phyloP scores from a whole-genome alignment of 129 eudicot genomes.

The Artemisia tridentata region DNA sequence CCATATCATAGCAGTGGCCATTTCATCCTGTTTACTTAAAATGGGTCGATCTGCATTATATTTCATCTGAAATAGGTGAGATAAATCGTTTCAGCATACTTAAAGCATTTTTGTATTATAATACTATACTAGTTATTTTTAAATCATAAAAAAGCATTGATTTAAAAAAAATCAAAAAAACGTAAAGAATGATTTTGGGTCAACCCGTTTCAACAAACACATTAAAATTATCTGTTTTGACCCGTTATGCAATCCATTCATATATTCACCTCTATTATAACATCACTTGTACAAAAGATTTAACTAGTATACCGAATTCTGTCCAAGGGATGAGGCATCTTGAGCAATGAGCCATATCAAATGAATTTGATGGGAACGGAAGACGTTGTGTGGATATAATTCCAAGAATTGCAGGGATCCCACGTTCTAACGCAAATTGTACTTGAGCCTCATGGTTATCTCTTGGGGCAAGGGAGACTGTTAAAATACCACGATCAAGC shows the following conservation, averaged over 20 bases:
- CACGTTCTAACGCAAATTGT: conserved; percentile 94
- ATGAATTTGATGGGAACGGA: conserved; percentile 96
- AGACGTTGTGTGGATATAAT: conserved; percentile 94
- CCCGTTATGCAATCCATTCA: background rate
- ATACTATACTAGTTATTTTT: too few relatives aligned
- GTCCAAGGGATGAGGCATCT: conserved; percentile 99
- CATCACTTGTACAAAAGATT: background rate
- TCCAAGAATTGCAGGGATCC: conserved; percentile 94
- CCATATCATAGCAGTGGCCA: background rate
- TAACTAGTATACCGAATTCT: conserved; percentile 67
- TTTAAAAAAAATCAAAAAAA: background rate
- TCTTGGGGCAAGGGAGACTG: conserved; percentile 96
- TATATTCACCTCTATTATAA: background rate
- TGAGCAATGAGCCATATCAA: conserved; percentile 99
- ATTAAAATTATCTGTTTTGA: background rate
- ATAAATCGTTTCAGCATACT: background rate
- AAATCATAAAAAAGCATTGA: background rate
- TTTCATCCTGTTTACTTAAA: background rate
- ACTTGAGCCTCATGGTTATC: conserved; percentile 99
- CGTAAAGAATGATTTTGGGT: background rate
- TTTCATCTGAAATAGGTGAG: background rate
- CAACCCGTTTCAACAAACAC: background rate
- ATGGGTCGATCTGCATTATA: background rate
- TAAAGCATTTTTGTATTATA: too few relatives aligned
- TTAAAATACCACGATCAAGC: conserved; percentile 81